phyloP scores from a whole-genome alignment of 352 stramenopile species.

The Phytophthora tubulina region DNA sequence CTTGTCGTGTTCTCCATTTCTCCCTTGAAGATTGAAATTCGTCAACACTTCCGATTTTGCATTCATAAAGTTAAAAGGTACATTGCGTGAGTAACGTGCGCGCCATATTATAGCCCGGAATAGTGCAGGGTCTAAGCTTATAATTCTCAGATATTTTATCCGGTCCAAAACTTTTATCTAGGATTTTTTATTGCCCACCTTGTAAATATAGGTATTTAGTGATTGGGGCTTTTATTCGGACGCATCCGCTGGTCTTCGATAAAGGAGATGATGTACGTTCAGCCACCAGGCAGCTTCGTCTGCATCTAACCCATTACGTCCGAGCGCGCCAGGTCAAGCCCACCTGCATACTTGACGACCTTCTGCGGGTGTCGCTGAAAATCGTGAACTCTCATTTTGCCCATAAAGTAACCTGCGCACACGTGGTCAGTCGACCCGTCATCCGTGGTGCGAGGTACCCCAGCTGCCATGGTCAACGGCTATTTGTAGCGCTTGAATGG shows the following conservation, averaged over 20 bases:
- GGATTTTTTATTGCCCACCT: too few species aligned
- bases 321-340: not conserved
- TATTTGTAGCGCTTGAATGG: too few species aligned
- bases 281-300: not conserved
- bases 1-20: too few species aligned
- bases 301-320: conserved; percentile 2
- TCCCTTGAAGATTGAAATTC: conserved; percentile 28
- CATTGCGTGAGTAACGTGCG: conserved; percentile 15
- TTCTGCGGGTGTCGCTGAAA: conserved; percentile 9
- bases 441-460: too few species aligned
- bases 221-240: too few species aligned
- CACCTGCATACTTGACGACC: conserved; percentile 19
- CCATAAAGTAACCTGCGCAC: conserved; percentile 4
- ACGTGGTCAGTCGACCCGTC: too few species aligned
- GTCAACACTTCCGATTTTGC: conserved; percentile 25
- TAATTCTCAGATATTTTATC: too few species aligned
- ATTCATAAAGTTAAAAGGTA: conserved; percentile 31
- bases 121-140: too few species aligned
- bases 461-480: too few species aligned
- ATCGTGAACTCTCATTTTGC: not conserved
- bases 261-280: conserved; percentile 11
- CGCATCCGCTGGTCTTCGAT: conserved; percentile 22
- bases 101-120: too few species aligned
- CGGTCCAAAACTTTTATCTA: too few species aligned
- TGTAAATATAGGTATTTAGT: too few species aligned